phyloP scores from a whole-genome alignment of 805 yeast species.

The Metschnikowia continentalis region DNA sequence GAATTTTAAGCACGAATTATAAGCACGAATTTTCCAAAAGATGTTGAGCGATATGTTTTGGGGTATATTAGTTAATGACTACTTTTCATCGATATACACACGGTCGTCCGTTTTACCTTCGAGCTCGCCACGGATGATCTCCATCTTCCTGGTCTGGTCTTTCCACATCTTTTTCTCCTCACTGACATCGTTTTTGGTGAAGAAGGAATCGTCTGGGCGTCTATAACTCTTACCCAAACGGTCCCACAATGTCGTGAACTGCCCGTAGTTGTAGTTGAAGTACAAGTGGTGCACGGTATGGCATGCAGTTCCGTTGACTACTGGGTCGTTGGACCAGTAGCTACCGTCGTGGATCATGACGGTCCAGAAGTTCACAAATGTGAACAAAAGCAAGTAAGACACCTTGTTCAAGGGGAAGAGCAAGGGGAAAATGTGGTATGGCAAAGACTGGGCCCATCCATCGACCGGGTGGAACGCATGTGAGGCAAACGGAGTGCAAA shows the following conservation, averaged over 20 bases:
- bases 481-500: conserved; percentile 96
- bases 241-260: conserved; percentile 97
- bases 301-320: conserved; percentile 96
- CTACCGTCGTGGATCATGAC: conserved; percentile 99
- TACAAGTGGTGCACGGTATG: conserved; percentile 96
- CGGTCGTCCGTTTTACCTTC: conserved; percentile 79
- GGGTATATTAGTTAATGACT: neutral
- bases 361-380: conserved; percentile 95
- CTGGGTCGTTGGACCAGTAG: conserved; percentile 87
- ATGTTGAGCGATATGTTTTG: neutral
- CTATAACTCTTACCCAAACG: conserved; percentile 92
- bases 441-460: conserved; percentile 88
- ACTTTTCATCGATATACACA: conserved; percentile 48
- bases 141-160: conserved; percentile 70
- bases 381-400: conserved; percentile 74
- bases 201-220: conserved; percentile 83
- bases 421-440: conserved; percentile 90
- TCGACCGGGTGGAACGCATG: conserved; percentile 99
- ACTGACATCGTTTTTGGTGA: conserved; percentile 51
- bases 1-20: too few species aligned
- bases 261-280: conserved; percentile 97
- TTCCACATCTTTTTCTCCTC: conserved; percentile 62
- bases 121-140: conserved; percentile 67
- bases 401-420: conserved; percentile 89
- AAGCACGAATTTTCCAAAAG: neutral